Conservation (phyloP, 495 filamentous ascomycete genomes). For the Trichoderma virens region DNA sequence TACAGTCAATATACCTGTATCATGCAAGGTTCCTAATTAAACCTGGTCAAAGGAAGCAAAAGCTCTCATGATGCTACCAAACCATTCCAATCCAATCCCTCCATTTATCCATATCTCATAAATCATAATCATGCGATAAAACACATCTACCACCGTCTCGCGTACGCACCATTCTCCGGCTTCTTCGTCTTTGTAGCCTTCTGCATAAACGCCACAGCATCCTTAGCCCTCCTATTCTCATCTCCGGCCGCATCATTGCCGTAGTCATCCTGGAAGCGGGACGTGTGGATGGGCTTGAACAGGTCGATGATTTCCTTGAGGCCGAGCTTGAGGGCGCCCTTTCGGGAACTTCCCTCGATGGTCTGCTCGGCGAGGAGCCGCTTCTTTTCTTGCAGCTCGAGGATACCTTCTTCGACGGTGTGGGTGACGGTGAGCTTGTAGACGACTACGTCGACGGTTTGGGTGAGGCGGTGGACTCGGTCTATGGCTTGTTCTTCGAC, state of each 20-base stretch:
- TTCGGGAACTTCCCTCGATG: conserved; percentile 61
- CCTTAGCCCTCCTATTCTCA: conserved; percentile 16
- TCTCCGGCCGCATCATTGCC: conserved; percentile 12
- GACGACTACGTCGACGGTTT: conserved; percentile 86
- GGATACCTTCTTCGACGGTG: conserved; percentile 86
- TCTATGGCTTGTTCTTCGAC: conserved; percentile 99
- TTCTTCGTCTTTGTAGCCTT: conserved; percentile 11
- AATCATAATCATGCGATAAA: no score
- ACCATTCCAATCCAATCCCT: not conserved
- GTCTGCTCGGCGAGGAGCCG: conserved; percentile 75
- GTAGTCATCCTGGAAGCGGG: conserved; percentile 8
- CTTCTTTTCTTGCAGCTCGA: conserved; percentile 89
- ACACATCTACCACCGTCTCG: not conserved
- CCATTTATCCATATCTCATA: no score
- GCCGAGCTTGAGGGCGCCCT: conserved; percentile 67
- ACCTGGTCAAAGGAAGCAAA: not conserved
- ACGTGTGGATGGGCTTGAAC: conserved; percentile 54
- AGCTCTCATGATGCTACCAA: not conserved
- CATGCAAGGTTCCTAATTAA: no score
- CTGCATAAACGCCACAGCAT: conserved; percentile 11
- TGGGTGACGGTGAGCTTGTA: conserved; percentile 82
- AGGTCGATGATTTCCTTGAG: conserved; percentile 90
- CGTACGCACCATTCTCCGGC: not conserved
- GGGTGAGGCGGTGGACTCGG: conserved; percentile 91
- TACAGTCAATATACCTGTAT: no score